These are phyloP conservation scores for Epichloe sp. DNA, from an alignment of 2,329 filamentous ascomycete genomes.

Conservation along the genomic window DNA sequence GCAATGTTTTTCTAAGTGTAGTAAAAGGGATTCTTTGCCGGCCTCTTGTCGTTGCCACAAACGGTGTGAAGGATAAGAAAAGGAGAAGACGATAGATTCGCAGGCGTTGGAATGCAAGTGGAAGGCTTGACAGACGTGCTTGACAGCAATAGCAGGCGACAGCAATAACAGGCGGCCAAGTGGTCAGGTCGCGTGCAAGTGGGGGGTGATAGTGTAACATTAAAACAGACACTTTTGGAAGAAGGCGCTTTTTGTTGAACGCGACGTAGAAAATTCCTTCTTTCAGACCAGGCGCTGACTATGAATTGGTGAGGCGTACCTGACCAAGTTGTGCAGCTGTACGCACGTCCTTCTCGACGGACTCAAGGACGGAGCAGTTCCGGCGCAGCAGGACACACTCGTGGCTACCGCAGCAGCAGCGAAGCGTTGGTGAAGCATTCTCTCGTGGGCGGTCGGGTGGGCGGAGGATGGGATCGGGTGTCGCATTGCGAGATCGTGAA, in stretches of 20 bases:
- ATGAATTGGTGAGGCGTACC: conserved; percentile 43
- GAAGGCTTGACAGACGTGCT: background rate
- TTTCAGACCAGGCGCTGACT: background rate
- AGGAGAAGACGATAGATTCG: background rate
- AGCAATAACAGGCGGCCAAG: background rate
- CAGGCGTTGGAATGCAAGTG: conserved; percentile 4
- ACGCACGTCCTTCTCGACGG: conserved; percentile 75
- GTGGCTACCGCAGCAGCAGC: conserved; percentile 74
- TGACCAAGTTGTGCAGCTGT: conserved; percentile 80
- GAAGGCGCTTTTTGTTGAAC: background rate
- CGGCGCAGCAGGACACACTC: conserved; percentile 72
- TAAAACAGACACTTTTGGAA: no score
- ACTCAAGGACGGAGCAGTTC: conserved; percentile 65
- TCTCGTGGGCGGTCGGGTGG: conserved; percentile 12
- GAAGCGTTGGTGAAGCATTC: conserved; percentile 23
- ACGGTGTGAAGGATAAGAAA: background rate
- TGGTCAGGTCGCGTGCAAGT: background rate
- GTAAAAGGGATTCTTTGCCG: background rate
- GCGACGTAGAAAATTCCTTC: background rate
- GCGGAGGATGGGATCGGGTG: conserved; percentile 11
- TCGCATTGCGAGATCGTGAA: conserved; percentile 3
- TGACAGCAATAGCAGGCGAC: background rate
- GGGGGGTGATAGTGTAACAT: background rate
- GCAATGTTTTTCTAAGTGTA: background rate
- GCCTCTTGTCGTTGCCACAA: background rate